Evolutionary conservation across 1,284 basidiomycete species (phyloP).

Genomic region (Cryptococcus deneoformans): DNA sequence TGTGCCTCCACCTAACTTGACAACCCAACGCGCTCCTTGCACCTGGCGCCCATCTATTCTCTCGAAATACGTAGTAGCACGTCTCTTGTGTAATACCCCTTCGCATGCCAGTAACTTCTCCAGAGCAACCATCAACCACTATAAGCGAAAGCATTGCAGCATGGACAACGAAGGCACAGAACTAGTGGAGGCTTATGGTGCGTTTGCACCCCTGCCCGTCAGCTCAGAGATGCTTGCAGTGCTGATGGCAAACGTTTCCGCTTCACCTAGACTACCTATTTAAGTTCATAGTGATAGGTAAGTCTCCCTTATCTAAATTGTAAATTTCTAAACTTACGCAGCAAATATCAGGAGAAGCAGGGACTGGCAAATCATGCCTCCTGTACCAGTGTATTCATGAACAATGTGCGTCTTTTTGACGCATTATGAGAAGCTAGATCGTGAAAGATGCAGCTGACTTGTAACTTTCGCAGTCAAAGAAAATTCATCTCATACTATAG

Average conservation of each 20-base stretch:
- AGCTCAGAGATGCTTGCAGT: not conserved
- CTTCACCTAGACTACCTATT: slow-evolving; percentile 77
- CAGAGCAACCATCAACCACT: too few relatives aligned
- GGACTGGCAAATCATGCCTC: slow-evolving; percentile 93
- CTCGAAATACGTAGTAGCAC: too few relatives aligned
- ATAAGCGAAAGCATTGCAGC: not conserved
- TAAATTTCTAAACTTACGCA: too few relatives aligned
- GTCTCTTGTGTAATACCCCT: too few relatives aligned
- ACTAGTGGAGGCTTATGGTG: slow-evolving; percentile 88
- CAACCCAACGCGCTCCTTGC: too few relatives aligned
- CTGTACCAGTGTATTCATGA: slow-evolving; percentile 95
- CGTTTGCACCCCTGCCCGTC: slow-evolving; percentile 18
- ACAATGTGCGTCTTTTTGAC: slow-evolving; percentile 64
- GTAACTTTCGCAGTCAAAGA: slow-evolving; percentile 70
- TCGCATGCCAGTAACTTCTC: too few relatives aligned
- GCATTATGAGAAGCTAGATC: not conserved
- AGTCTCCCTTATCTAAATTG: slow-evolving; percentile 53
- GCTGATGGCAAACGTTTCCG: slow-evolving; percentile 3
- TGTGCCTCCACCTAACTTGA: too few relatives aligned
- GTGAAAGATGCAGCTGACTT: not conserved
- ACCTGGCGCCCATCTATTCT: too few relatives aligned
- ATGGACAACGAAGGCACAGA: slow-evolving; percentile 69
- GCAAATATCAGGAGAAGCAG: slow-evolving; percentile 72
- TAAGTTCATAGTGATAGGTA: slow-evolving; percentile 96
- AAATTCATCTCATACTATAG: slow-evolving; percentile 95